Conservation (phyloP, 2,329 filamentous ascomycete genomes). For the Trichoderma gracile region DNA sequence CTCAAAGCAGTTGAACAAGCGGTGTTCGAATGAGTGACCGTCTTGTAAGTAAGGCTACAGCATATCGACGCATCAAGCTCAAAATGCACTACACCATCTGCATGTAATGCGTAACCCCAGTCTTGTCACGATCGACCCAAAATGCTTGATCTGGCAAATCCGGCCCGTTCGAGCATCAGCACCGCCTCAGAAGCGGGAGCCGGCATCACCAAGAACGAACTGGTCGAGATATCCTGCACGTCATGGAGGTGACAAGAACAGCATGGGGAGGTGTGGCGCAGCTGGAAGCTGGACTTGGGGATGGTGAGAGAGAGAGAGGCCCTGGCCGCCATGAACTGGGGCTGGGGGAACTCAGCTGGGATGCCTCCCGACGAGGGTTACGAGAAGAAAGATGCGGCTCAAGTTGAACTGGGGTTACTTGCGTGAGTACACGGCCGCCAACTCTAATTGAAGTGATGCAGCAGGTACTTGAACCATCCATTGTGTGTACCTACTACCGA, state of each 20-base stretch:
- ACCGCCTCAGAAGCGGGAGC: conserved; percentile 16
- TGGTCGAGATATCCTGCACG: not conserved
- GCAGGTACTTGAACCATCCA: too few relatives aligned
- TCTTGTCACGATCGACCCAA: not conserved
- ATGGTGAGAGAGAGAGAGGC: not conserved
- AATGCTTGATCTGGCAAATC: not conserved
- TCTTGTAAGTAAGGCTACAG: not conserved
- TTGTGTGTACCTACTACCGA: too few relatives aligned
- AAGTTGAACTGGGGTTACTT: not conserved
- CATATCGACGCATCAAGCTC: not conserved
- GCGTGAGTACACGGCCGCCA: too few relatives aligned
- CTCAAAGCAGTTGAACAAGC: not conserved
- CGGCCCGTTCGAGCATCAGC: conserved; percentile 7
- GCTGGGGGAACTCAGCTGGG: not conserved
- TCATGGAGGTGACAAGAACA: not conserved
- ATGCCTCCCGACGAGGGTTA: not conserved
- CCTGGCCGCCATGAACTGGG: not conserved
- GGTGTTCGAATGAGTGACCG: not conserved
- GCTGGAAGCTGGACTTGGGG: not conserved
- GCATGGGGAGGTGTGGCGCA: not conserved
- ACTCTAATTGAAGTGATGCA: too few relatives aligned
- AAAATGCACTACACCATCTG: not conserved
- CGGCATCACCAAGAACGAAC: not conserved
- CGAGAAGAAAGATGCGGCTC: conserved; percentile 17
- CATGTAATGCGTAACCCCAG: not conserved